phyloP scores from a whole-genome alignment of 768 basidiomycete species.

The Podaxis pistillaris region DNA sequence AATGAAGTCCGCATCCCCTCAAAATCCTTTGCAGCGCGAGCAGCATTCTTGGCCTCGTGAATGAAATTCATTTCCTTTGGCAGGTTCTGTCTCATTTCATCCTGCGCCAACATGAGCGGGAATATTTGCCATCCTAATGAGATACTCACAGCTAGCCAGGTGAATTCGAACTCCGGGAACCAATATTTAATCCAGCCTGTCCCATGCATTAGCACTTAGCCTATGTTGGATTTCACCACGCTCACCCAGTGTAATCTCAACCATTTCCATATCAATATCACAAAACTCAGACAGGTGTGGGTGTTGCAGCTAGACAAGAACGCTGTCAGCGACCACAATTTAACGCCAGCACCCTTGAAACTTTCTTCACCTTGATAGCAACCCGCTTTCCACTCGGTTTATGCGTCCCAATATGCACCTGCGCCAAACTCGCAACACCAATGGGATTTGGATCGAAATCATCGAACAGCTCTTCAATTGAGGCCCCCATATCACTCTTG shows the following conservation, averaged over 20 bases:
- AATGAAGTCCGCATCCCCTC: slow-evolving; percentile 67
- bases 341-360: background rate
- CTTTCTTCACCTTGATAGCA: slow-evolving; percentile 72
- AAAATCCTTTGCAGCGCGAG: slow-evolving; percentile 71
- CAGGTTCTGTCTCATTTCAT: slow-evolving; percentile 91
- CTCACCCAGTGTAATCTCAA: slow-evolving; percentile 68
- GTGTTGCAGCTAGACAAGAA: slow-evolving; percentile 67
- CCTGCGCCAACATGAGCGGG: slow-evolving; percentile 44
- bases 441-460: slow-evolving; percentile 87
- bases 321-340: slow-evolving; percentile 10
- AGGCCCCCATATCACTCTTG: slow-evolving; percentile 70
- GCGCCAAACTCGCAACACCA: slow-evolving; percentile 94
- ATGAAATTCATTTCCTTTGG: slow-evolving; percentile 95
- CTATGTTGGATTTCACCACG: background rate
- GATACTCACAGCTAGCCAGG: slow-evolving; percentile 72
- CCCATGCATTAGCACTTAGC: background rate
- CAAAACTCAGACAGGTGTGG: slow-evolving; percentile 92
- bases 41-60: slow-evolving; percentile 86
- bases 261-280: slow-evolving; percentile 86
- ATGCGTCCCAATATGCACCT: slow-evolving; percentile 86
- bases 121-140: background rate
- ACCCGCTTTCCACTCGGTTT: slow-evolving; percentile 69
- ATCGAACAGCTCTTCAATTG: slow-evolving; percentile 74
- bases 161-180: slow-evolving; percentile 96
- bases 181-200: slow-evolving; percentile 83